Conservation (phyloP, 2,329 filamentous ascomycete species). For the Aspergillus fischeri region DNA sequence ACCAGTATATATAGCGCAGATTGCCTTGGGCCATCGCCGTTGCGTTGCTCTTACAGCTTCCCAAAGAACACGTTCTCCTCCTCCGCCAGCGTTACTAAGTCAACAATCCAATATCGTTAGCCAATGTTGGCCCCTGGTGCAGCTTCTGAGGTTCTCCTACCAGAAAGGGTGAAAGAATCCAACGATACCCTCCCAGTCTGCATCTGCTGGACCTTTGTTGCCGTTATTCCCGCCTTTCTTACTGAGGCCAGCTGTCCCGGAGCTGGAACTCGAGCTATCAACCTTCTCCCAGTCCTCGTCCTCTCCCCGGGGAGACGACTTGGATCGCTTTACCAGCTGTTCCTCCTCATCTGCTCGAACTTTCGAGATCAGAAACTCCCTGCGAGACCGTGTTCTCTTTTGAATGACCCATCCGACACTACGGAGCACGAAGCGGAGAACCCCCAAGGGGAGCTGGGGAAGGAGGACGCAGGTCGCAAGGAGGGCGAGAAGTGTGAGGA, state of each 20-base stretch:
- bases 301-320: slow-evolving; percentile 32
- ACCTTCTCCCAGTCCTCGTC: slow-evolving; percentile 71
- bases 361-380: slow-evolving; percentile 49
- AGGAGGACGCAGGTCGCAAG: slow-evolving; percentile 31
- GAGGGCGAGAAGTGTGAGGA: slow-evolving; percentile 30
- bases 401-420: slow-evolving; percentile 58
- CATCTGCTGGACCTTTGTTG: slow-evolving; percentile 39
- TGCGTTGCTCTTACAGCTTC: slow-evolving; percentile 90
- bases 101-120: slow-evolving; percentile 6
- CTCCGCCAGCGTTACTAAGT: slow-evolving; percentile 83
- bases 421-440: slow-evolving; percentile 35
- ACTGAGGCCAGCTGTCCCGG: slow-evolving; percentile 41
- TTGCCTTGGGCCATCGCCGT: slow-evolving; percentile 78
- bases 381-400: slow-evolving; percentile 61
- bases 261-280: slow-evolving; percentile 49
- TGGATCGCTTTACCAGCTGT: slow-evolving; percentile 22
- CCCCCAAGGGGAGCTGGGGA: slow-evolving; percentile 29
- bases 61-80: slow-evolving; percentile 94
- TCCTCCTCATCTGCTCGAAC: slow-evolving; percentile 45
- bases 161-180: slow-evolving; percentile 99
- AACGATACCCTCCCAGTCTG: slow-evolving; percentile 77
- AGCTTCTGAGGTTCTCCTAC: slow-evolving; percentile 44
- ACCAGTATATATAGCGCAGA: slow-evolving; percentile 91
- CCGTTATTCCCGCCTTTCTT: slow-evolving; percentile 31
- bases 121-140: neutral